Conservation (phyloP, 2,329 filamentous ascomycete species). For the Pyricularia sp. region DNA sequence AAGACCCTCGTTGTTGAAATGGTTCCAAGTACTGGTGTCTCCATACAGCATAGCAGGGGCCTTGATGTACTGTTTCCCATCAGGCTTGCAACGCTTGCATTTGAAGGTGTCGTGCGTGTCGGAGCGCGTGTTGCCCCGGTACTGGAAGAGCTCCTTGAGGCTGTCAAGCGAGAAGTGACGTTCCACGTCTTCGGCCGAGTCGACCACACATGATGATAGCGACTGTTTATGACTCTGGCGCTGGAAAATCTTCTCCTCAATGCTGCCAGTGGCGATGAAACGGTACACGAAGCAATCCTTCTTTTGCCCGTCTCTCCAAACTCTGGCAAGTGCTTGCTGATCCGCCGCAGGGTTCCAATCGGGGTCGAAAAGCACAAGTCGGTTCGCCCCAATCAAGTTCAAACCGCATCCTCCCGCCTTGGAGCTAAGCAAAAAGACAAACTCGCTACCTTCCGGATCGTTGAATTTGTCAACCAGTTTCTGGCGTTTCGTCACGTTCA, state of each 20-base stretch:
- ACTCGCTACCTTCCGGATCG: conserved; percentile 77
- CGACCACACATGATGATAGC: conserved; percentile 88
- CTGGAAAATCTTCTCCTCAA: conserved; percentile 99
- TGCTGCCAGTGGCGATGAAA: conserved; percentile 89
- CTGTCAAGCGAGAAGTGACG: conserved; percentile 89
- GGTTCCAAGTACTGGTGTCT: conserved; percentile 98
- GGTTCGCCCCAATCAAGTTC: conserved; percentile 88
- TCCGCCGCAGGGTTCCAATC: conserved; percentile 98
- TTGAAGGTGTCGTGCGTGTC: conserved; percentile 99
- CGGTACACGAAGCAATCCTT: conserved; percentile 99
- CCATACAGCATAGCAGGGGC: conserved; percentile 92
- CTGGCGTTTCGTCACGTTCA: conserved; percentile 94
- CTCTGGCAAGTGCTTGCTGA: conserved; percentile 89
- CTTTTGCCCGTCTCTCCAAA: conserved; percentile 98
- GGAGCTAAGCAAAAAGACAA: conserved; percentile 89
- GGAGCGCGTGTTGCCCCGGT: conserved; percentile 68
- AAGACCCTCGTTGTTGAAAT: conserved; percentile 74
- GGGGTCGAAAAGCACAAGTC: conserved; percentile 89
- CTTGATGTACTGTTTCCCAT: conserved; percentile 78
- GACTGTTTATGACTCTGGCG: conserved; percentile 97
- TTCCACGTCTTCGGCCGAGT: conserved; percentile 93
- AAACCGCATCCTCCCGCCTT: conserved; percentile 96
- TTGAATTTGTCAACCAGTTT: conserved; percentile 98
- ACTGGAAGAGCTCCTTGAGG: conserved; percentile 87
- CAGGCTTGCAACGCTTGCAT: conserved; percentile 84